phyloP scores from a whole-genome alignment of 1,139 yeast species.

The Diutina pseudorugosa region DNA sequence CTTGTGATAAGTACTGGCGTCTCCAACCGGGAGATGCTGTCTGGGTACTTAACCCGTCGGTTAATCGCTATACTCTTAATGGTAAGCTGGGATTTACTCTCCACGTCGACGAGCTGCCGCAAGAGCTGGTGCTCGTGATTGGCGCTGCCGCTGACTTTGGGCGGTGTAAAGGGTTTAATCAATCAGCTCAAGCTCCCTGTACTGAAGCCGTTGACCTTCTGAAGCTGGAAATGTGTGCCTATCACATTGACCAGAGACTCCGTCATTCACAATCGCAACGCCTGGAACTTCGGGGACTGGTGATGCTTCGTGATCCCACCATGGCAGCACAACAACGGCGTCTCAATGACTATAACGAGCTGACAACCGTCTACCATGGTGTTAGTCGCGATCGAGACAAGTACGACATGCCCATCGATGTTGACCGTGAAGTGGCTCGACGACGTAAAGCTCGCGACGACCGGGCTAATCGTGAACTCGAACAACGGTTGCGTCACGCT shows the following conservation, averaged over 20 bases:
- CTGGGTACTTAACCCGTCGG: constrained; percentile 62
- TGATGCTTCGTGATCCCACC: not conserved
- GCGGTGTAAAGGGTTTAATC: constrained; percentile 40
- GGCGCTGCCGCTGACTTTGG: constrained; percentile 68
- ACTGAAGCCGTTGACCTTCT: constrained; percentile 43
- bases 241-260: constrained; percentile 25
- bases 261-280: not conserved
- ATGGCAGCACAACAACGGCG: not conserved
- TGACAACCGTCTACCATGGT: not conserved
- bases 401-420: not conserved
- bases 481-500: not conserved
- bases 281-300: constrained; percentile 2
- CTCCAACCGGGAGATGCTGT: constrained; percentile 62
- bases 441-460: not conserved
- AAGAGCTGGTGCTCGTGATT: constrained; percentile 45
- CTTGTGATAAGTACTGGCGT: constrained; percentile 63
- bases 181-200: constrained; percentile 23
- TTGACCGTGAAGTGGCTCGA: not conserved
- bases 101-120: not conserved
- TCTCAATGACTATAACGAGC: not conserved
- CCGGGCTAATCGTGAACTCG: not conserved
- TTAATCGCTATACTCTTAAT: constrained; percentile 14
- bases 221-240: constrained; percentile 50
- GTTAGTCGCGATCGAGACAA: not conserved
- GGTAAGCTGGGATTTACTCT: constrained; percentile 41